A percentile compares a stretch with the other conserved stretches of the same genome.
phyloP scores from a whole-genome alignment of 75 land plant species.

The Azolla pinnata region DNA sequence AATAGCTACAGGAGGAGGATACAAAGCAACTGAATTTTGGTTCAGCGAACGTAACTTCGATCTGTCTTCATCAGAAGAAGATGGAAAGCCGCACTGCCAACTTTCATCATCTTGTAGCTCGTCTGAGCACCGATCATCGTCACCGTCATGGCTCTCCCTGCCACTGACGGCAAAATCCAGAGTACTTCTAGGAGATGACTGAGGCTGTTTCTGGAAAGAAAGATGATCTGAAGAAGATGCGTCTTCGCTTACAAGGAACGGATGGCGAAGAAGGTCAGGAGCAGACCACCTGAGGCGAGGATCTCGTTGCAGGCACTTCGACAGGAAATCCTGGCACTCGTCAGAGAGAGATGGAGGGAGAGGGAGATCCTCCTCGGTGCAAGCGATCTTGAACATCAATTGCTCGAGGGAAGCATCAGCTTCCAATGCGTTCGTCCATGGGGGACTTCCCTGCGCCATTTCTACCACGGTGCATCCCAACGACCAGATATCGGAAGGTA shows the following conservation, averaged over 20 bases:
- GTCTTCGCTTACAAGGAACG: conserved; percentile 10
- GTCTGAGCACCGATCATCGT: too few relatives aligned
- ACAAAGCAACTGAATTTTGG: too few relatives aligned
- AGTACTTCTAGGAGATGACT: neutral
- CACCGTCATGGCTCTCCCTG: neutral
- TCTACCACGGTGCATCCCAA: conserved; percentile 71
- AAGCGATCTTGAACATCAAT: conserved; percentile 43
- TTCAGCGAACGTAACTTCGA: too few relatives aligned
- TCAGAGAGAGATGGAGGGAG: conserved; percentile 35
- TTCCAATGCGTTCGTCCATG: conserved; percentile 27
- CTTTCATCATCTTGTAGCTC: too few relatives aligned
- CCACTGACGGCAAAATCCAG: neutral
- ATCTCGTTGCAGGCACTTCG: conserved; percentile 49
- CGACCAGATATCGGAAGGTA: conserved; percentile 59
- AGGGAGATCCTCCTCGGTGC: conserved; percentile 30
- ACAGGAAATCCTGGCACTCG: conserved; percentile 38
- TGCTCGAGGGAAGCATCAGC: conserved; percentile 12
- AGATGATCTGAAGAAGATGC: too few relatives aligned
- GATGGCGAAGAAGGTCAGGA: conserved; percentile 45
- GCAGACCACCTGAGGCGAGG: conserved; percentile 45
- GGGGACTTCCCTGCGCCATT: conserved; percentile 43
- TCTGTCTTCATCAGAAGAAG: too few relatives aligned
- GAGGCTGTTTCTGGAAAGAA: too few relatives aligned
- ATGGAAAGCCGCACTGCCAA: too few relatives aligned
- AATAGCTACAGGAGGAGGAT: too few relatives aligned